These are phyloP conservation scores for Colletotrichum truncatum DNA, from an alignment of 2,329 filamentous ascomycete genomes.

Conservation along the genomic window DNA sequence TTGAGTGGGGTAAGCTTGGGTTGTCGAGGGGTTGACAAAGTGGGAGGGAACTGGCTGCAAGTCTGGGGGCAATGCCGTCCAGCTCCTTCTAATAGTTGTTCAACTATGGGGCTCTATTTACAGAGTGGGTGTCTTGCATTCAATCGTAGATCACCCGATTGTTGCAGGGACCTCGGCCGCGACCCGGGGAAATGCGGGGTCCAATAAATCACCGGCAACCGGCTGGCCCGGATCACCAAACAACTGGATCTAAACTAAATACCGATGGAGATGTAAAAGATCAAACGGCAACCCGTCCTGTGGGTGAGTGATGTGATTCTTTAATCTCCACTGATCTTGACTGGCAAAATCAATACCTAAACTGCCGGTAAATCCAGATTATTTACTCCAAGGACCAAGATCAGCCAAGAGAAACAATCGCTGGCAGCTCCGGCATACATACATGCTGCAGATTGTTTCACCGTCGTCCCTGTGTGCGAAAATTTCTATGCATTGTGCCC, in stretches of 20 bases:
- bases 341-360: too few species aligned
- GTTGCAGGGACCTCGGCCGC: constrained; percentile 5
- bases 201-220: neutral
- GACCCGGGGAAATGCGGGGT: constrained; percentile 14
- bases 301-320: neutral
- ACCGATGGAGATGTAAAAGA: neutral
- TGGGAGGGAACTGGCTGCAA: neutral
- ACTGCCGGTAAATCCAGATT: too few species aligned
- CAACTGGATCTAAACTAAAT: neutral
- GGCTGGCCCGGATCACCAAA: neutral
- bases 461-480: neutral
- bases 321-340: too few species aligned
- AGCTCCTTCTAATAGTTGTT: neutral
- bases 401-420: neutral
- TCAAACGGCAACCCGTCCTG: neutral
- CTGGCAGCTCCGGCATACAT: neutral
- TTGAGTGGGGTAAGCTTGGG: neutral
- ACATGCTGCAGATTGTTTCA: neutral
- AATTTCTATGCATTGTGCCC: neutral
- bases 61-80: neutral
- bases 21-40: neutral
- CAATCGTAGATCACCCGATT: constrained; percentile 1
- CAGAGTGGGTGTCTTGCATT: neutral
- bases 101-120: neutral
- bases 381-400: neutral